Conservation (phyloP, 768 basidiomycete species). For the Lentinula sp. region DNA sequence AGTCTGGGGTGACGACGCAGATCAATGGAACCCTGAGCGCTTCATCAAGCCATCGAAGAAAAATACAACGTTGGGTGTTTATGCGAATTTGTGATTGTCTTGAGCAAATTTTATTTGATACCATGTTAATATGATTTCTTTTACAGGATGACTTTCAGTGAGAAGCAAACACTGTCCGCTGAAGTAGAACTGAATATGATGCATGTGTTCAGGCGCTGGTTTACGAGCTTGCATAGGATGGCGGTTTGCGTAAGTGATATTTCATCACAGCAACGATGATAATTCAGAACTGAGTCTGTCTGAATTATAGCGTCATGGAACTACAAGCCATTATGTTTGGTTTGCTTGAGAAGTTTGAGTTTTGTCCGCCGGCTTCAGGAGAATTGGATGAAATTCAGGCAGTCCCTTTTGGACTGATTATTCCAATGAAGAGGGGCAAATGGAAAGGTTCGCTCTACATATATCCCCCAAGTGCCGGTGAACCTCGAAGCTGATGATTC, state of each 20-base stretch:
- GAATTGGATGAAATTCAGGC: slow-evolving; percentile 1
- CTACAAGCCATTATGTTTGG: slow-evolving; percentile 34
- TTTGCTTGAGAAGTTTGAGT: slow-evolving; percentile 28
- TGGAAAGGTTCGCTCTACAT: background rate
- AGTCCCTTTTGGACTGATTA: background rate
- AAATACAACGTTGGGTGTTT: slow-evolving; percentile 16
- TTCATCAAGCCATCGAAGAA: slow-evolving; percentile 19
- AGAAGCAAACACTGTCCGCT: background rate
- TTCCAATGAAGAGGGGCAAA: background rate
- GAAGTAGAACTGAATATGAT: background rate
- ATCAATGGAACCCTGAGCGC: slow-evolving; percentile 25
- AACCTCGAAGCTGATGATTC: background rate
- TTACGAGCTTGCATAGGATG: slow-evolving; percentile 3
- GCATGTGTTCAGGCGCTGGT: background rate
- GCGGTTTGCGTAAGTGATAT: background rate
- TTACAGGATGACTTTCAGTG: slow-evolving; percentile 5
- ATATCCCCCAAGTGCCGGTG: background rate
- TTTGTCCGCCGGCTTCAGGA: slow-evolving; percentile 17
- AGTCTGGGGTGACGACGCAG: slow-evolving; percentile 26
- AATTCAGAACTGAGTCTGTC: background rate
- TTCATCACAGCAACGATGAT: background rate
- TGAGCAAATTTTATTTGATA: background rate
- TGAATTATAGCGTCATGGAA: slow-evolving; percentile 21
- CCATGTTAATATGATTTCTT: background rate
- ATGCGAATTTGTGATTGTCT: slow-evolving; percentile 17